phyloP scores from a whole-genome alignment of 1,284 basidiomycete species.

The Cryptococcus sp. region DNA sequence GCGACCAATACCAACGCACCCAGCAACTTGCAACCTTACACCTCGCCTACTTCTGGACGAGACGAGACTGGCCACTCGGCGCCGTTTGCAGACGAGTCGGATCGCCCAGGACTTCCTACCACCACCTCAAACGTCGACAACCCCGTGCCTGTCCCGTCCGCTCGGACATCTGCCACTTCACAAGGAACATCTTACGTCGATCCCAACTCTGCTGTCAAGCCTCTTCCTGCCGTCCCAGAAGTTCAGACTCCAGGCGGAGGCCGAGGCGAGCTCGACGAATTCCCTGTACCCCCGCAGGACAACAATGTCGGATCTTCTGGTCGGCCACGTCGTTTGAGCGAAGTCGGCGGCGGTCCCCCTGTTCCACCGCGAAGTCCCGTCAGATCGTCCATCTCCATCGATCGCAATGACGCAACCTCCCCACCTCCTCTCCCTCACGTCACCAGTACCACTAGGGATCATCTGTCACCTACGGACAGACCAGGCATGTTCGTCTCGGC shows the following conservation, averaged over 20 bases:
- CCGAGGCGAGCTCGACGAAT: not conserved
- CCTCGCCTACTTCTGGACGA: not conserved
- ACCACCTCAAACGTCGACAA: constrained; percentile 26
- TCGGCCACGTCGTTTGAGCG: not conserved
- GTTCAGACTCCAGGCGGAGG: not conserved
- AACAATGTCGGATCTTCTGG: not conserved
- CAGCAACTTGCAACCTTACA: not conserved
- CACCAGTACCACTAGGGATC: constrained; percentile 5
- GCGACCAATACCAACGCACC: not conserved
- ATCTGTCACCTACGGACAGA: constrained; percentile 2
- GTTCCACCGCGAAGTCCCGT: constrained; percentile 9
- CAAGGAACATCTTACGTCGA: constrained; percentile 1
- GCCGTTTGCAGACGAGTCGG: constrained; percentile 18
- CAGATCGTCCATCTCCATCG: constrained; percentile 1
- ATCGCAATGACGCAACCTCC: not conserved
- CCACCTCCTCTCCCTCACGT: constrained; percentile 18
- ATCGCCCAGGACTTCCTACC: constrained; percentile 23
- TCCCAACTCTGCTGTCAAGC: constrained; percentile 8
- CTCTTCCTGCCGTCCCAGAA: constrained; percentile 23
- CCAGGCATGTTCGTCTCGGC: constrained; percentile 10
- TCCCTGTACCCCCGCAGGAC: constrained; percentile 7
- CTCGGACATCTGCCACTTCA: not conserved
- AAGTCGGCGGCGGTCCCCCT: not conserved
- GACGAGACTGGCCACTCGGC: constrained; percentile 12
- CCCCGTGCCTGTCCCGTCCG: constrained; percentile 10